These are phyloP conservation scores for Picea abies DNA, from an alignment of 83 land plant genomes.

Conservation along the genomic window DNA sequence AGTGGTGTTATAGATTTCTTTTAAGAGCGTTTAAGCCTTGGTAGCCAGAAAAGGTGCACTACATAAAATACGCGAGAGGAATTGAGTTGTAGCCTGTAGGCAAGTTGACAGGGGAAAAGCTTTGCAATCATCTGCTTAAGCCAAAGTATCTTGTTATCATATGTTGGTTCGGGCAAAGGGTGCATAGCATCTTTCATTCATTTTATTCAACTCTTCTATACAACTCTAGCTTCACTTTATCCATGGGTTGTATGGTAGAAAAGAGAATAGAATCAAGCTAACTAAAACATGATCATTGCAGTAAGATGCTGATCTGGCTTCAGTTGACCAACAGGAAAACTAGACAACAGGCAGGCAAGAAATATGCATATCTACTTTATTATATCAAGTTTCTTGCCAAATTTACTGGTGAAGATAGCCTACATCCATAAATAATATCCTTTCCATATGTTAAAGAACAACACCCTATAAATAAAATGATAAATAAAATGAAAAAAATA, in stretches of 20 bases:
- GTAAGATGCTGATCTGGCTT: not conserved
- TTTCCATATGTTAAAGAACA: too few species aligned
- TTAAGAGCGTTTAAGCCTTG: too few species aligned
- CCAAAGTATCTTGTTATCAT: not conserved
- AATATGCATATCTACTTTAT: too few species aligned
- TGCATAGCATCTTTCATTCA: constrained; percentile 8
- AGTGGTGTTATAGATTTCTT: too few species aligned
- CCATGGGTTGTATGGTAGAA: not conserved
- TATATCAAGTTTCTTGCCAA: too few species aligned
- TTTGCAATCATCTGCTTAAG: not conserved
- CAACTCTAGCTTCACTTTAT: not conserved
- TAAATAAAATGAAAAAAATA: too few species aligned
- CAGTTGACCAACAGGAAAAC: not conserved
- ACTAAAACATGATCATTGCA: not conserved
- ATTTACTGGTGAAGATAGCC: too few species aligned
- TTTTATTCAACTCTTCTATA: not conserved
- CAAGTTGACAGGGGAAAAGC: constrained; percentile 8
- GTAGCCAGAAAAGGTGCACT: too few species aligned
- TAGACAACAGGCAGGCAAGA: not conserved
- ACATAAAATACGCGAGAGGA: not conserved
- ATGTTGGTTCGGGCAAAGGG: not conserved
- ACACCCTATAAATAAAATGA: too few species aligned
- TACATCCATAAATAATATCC: too few species aligned
- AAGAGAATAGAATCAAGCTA: not conserved
- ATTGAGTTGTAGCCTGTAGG: constrained; percentile 6